Conservation (phyloP, 257 asterid species). For the Gentiana macrophylla region DNA sequence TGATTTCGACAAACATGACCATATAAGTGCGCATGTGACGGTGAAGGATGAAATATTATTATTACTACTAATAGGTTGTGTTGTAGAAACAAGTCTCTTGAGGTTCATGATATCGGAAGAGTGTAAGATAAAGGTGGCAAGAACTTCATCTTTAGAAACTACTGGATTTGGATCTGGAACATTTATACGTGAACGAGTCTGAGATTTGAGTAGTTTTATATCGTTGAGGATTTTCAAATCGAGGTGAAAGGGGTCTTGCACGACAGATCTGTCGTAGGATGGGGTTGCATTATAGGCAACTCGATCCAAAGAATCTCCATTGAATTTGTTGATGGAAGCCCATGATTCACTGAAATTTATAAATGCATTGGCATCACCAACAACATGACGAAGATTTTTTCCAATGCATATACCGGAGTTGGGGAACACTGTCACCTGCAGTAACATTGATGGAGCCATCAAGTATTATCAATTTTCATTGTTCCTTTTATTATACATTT, state of each 20-base stretch:
- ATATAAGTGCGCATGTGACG: background rate
- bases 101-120: background rate
- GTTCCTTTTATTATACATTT: no score
- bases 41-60: background rate
- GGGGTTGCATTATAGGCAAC: background rate
- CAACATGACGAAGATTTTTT: conserved; percentile 28
- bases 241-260: background rate
- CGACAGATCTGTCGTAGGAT: background rate
- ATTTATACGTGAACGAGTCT: background rate
- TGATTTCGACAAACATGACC: background rate
- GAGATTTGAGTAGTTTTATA: background rate
- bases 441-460: background rate
- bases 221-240: background rate
- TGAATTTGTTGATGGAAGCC: conserved; percentile 28
- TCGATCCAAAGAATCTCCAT: conserved; percentile 13
- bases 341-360: conserved; percentile 35
- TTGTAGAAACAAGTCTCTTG: background rate
- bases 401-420: conserved; percentile 32
- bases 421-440: conserved; percentile 40
- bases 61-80: no score
- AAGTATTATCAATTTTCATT: no score
- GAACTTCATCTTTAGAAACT: background rate
- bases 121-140: background rate
- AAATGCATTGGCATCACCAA: conserved; percentile 37
- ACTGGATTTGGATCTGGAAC: background rate